Evolutionary conservation across 345 rosid species (phyloP), one percentile per base, ranked within the genome.

Genomic region (Viola odorata): DNA sequence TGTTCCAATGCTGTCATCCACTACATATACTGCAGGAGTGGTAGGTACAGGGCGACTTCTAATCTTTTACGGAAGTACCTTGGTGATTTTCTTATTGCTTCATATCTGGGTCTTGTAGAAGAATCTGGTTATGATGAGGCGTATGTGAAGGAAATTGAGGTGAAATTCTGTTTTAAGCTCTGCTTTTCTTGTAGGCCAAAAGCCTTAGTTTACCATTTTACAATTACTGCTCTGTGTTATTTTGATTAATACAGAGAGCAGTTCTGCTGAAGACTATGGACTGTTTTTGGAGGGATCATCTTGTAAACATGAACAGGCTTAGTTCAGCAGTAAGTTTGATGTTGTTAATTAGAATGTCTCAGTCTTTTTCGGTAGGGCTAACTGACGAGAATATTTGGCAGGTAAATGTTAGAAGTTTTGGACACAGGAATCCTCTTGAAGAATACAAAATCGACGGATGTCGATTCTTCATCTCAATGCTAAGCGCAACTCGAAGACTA

Each of bases 391-490:
- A 60, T 42, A 23, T 62, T 48, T 75, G 32, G 63, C 74, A 91
- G 98, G 96, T 91, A 51, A 87, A 89, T 57, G 95, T 89, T 4
- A 73, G 98, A 81, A 87, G 98, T 76, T 91, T 91, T 65, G 98
- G 95, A 49, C 96, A 89, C 74, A 82, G 98, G 64, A 89, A 91
- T 78, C 98, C 98, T 73, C 98, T 89, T 4, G 98, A 91, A 81
- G 98, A 91, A 70, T 91, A 91, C 75, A 91, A 91, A 77, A 91
- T 91, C 44, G 98, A 91, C 50, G 98, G 98, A 16, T 89, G 91
- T 64, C 82, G 95, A 14, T 91, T 89, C 78, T 91, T 91, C 80
- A 91, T 91, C 79, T 89, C 95, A 47, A 91, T 91, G 98, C 84
- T 91, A 38, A 86, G 96, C 57, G 92, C 95, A 55, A 89, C 96